Evolutionary conservation across 176 grass and related monocot genomes (phyloP).

Genomic region (Musa schizocarpa): DNA sequence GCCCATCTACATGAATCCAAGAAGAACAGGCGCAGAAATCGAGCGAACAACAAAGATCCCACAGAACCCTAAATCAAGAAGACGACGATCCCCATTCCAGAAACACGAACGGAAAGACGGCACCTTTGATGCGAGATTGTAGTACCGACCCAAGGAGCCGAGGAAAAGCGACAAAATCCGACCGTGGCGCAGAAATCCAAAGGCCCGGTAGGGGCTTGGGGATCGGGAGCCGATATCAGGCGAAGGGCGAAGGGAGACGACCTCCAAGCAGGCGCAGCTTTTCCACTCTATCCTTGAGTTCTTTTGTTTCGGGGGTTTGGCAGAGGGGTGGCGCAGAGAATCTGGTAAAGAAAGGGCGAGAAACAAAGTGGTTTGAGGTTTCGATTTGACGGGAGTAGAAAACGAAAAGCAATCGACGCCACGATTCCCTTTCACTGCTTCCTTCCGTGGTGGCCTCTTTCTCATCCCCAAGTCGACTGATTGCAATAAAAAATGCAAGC

Average conservation of each 20-base stretch:
- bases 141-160: neutral
- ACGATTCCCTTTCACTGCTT: neutral
- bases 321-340: neutral
- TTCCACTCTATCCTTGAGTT: neutral
- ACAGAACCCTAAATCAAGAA: neutral
- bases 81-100: neutral
- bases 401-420: neutral
- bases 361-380: constrained; percentile 1
- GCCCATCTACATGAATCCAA: neutral
- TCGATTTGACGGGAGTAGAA: constrained; percentile 1
- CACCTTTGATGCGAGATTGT: neutral
- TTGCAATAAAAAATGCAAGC: too few species aligned
- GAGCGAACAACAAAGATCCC: neutral
- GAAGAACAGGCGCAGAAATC: neutral
- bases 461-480: too few species aligned
- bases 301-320: neutral
- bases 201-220: neutral
- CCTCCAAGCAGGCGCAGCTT: neutral
- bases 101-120: neutral
- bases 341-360: constrained; percentile 2
- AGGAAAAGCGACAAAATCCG: neutral
- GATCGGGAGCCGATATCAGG: neutral
- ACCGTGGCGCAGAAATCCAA: neutral
- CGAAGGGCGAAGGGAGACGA: too few species aligned
- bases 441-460: too few species aligned